These are phyloP conservation scores for Xylariales sp. DNA, from an alignment of 2,329 filamentous ascomycete genomes.

Conservation along the genomic window DNA sequence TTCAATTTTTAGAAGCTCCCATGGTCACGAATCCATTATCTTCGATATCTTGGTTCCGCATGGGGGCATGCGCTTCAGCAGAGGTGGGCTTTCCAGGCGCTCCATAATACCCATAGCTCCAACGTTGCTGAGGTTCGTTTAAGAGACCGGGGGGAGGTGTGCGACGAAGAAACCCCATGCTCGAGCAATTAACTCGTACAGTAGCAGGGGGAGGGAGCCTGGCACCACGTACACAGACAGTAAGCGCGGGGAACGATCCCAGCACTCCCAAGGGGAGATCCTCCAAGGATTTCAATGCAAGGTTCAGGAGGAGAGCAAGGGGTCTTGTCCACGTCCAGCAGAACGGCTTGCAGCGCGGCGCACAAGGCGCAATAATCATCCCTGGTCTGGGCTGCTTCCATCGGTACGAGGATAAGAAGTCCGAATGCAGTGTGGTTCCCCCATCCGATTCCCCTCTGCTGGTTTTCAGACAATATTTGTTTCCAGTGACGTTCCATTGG, in stretches of 20 bases:
- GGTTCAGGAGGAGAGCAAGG: not conserved
- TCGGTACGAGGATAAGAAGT: conserved; percentile 1
- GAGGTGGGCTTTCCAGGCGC: no score
- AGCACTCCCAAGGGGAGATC: conserved; percentile 5
- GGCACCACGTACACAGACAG: conserved; percentile 9
- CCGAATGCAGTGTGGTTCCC: not conserved
- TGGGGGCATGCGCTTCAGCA: not conserved
- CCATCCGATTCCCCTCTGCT: not conserved
- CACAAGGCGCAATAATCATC: not conserved
- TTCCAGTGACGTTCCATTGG: conserved; percentile 9
- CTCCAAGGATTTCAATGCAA: conserved; percentile 7
- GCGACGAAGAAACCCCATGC: not conserved
- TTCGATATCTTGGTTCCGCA: not conserved
- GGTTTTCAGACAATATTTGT: conserved; percentile 4
- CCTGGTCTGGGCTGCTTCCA: not conserved
- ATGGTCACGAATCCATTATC: not conserved
- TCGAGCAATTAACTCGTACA: not conserved
- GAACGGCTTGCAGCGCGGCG: no score
- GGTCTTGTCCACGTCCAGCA: no score
- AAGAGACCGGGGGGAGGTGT: not conserved
- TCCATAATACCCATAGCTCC: not conserved
- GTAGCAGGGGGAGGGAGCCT: not conserved
- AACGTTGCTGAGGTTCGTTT: no score
- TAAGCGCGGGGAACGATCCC: conserved; percentile 10
- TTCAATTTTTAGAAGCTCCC: no score